Conservation (phyloP, 2,329 filamentous ascomycete species). For the Cercospora beticola region DNA sequence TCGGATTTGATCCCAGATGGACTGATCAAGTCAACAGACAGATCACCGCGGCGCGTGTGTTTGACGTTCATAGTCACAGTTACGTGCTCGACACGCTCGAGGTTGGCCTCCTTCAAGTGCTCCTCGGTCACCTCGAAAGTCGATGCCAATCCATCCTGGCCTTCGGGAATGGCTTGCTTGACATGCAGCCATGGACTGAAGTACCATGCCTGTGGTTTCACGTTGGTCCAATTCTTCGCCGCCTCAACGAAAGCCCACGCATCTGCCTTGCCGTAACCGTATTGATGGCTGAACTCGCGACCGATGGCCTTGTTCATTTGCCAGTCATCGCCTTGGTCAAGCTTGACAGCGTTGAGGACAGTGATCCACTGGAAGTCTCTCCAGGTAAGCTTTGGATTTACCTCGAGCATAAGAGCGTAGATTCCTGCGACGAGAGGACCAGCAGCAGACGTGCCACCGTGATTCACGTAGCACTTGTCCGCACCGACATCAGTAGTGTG, state of each 20-base stretch:
- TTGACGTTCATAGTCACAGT: constrained; percentile 96
- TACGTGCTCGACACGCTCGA: constrained; percentile 87
- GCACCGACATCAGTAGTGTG: constrained; percentile 91
- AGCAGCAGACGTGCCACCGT: constrained; percentile 93
- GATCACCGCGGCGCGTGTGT: constrained; percentile 81
- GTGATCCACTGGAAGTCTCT: constrained; percentile 91
- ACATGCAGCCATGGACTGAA: constrained; percentile 94
- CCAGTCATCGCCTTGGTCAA: constrained; percentile 78
- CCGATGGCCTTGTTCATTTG: constrained; percentile 72
- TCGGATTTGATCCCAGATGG: constrained; percentile 80
- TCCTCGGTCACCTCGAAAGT: constrained; percentile 78
- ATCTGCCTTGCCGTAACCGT: constrained; percentile 94
- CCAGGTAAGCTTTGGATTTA: constrained; percentile 86
- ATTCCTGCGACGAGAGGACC: constrained; percentile 90
- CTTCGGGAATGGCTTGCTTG: constrained; percentile 80
- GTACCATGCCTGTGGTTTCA: constrained; percentile 95
- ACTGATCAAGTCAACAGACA: constrained; percentile 88
- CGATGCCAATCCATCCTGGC: constrained; percentile 73
- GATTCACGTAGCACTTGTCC: constrained; percentile 74
- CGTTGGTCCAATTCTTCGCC: constrained; percentile 79
- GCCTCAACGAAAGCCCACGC: constrained; percentile 79
- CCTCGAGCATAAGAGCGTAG: constrained; percentile 81
- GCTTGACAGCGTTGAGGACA: constrained; percentile 76
- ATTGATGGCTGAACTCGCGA: constrained; percentile 89
- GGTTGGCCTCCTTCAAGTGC: constrained; percentile 77